A percentile compares a stretch with the other conserved stretches of the same genome.
These are phyloP conservation scores for Sordaria brevicollis DNA, from an alignment of 495 filamentous ascomycete species.

Conservation along the genomic window DNA sequence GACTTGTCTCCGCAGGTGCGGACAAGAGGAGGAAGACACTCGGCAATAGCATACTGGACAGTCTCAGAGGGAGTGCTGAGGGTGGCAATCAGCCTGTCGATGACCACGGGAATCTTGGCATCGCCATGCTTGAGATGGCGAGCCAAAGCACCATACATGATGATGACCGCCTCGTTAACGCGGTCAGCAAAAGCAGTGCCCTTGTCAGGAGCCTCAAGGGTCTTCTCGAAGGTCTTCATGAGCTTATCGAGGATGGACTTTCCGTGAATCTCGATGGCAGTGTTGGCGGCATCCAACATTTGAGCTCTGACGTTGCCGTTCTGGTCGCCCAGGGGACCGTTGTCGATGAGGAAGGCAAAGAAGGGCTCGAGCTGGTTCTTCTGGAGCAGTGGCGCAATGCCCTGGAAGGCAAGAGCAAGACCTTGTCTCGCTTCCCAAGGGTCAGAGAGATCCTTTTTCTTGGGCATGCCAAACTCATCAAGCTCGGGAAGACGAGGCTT, in stretches of 20 bases:
- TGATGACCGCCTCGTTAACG: constrained; percentile 93
- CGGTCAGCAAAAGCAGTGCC: constrained; percentile 67
- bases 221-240: constrained; percentile 82
- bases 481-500: constrained; percentile 72
- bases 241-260: constrained; percentile 73
- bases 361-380: constrained; percentile 61
- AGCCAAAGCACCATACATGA: constrained; percentile 89
- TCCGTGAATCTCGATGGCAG: constrained; percentile 69
- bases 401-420: constrained; percentile 75
- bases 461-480: constrained; percentile 88
- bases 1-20: constrained; percentile 66
- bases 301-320: constrained; percentile 66
- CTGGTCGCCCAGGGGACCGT: constrained; percentile 72
- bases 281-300: constrained; percentile 88
- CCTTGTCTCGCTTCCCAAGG: constrained; percentile 87
- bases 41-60: constrained; percentile 90
- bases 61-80: constrained; percentile 92
- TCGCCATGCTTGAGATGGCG: constrained; percentile 79
- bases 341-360: constrained; percentile 72
- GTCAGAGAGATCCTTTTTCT: constrained; percentile 71
- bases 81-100: constrained; percentile 72
- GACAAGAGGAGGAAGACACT: constrained; percentile 84
- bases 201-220: constrained; percentile 71
- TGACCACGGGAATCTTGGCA: constrained; percentile 69
- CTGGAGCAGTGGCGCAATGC: constrained; percentile 60